phyloP scores from a whole-genome alignment of 2,329 filamentous ascomycete species.

The Venturia aucupariae region DNA sequence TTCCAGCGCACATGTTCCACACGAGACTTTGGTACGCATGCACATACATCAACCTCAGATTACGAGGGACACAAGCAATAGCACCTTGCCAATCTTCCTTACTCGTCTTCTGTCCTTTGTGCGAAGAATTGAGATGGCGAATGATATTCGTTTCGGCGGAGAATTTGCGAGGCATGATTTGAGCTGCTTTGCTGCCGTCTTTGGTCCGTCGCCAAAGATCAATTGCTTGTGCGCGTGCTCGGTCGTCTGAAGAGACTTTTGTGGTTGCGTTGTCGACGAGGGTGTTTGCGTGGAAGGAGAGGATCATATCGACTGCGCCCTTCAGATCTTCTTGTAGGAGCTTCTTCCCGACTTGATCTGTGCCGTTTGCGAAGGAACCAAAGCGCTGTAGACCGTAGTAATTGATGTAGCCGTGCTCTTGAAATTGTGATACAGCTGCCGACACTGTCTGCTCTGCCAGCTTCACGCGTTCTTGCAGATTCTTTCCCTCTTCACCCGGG shows the following conservation, averaged over 20 bases:
- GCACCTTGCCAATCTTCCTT: constrained; percentile 71
- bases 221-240: constrained; percentile 68
- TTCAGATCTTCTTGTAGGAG: constrained; percentile 76
- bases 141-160: constrained; percentile 72
- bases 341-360: constrained; percentile 73
- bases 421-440: constrained; percentile 56
- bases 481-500: constrained; percentile 31
- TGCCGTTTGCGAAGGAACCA: constrained; percentile 77
- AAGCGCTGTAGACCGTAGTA: constrained; percentile 98
- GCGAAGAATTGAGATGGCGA: constrained; percentile 53
- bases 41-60: constrained; percentile 85
- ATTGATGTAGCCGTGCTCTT: constrained; percentile 79
- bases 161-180: constrained; percentile 69
- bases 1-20: constrained; percentile 80
- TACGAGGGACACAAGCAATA: constrained; percentile 68
- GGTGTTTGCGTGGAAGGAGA: constrained; percentile 60
- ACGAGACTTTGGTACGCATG: constrained; percentile 93
- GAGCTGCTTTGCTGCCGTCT: constrained; percentile 51
- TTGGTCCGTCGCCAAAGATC: constrained; percentile 59
- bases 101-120: constrained; percentile 35
- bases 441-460: constrained; percentile 44
- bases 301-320: constrained; percentile 66
- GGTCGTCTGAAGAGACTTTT: constrained; percentile 61
- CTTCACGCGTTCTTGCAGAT: constrained; percentile 27
- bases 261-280: constrained; percentile 36